Evolutionary conservation across 2,329 filamentous ascomycete species (phyloP), one percentile per base, ranked within the genome.

Genomic region (Colletotrichum liriopes): DNA sequence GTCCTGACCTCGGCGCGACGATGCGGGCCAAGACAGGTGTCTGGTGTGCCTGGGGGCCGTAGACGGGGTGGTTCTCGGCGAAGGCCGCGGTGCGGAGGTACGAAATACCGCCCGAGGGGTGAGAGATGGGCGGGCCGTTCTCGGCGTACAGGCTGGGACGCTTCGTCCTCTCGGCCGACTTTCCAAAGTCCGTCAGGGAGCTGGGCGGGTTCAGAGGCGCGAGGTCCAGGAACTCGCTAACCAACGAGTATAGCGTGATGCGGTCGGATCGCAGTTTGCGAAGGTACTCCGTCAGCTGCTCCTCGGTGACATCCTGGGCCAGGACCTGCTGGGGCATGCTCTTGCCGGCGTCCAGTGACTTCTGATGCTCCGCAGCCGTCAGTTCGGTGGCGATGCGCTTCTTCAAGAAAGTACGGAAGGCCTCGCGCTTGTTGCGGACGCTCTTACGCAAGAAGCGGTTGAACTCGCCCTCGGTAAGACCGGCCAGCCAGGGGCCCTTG

Each of bases 401-500:
- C 75, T 84, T 87, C 67, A 93, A 79, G 70, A 89, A 88, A 29
- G 82, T 74, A 58, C 86, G 86, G 79, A 93, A 93, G 72, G 89
- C 84, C 8, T 80, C 64, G 67, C 89, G 89, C 73, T 82, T 86
- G 18, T 82, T 84, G 61, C 87, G 85, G 51, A 93, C 88, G 29
- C 83, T 81, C 75, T 85, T 89, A 62, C 83, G 78, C 16, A 93
- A 71, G 76, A 89, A 93, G 37, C 80, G 78, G 35, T 86, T 81
- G 77, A 93, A 92, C 18, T 90, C 85, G 23, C 90, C 90, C 73
- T 92, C 85, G 5, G 85, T 87, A 84, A 92, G 86, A 54, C 88
- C 88, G 43, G 90, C 90, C 43, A 93, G 84, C 90, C 90, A 93
- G 3, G 91, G 91, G 0, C 91, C 91, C 35, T 82, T 82, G 74